Percentiles rank a stretch among this genome's conserved stretches.
These are phyloP conservation scores for Fomitiporia mediterranea DNA, from an alignment of 1,284 basidiomycete species.

Conservation along the genomic window DNA sequence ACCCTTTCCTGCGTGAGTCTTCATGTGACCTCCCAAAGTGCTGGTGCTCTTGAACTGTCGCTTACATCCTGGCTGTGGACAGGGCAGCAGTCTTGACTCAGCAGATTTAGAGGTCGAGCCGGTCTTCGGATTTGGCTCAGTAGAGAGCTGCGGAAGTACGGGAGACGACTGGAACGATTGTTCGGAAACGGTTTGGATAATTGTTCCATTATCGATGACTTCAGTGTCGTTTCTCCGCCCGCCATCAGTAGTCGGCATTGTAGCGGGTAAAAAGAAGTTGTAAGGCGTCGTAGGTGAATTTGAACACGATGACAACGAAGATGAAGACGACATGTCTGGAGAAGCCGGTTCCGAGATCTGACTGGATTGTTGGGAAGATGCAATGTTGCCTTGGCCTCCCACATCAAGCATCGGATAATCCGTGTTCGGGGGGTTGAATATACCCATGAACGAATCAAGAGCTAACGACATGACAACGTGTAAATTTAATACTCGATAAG, in stretches of 20 bases:
- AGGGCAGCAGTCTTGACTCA: constrained; percentile 18
- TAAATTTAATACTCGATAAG: background rate
- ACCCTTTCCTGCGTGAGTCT: constrained; percentile 20
- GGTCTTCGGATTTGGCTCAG: background rate
- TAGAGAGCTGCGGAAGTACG: background rate
- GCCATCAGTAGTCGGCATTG: constrained; percentile 4
- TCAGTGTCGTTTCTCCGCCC: background rate
- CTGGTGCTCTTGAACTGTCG: constrained; percentile 21
- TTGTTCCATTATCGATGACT: background rate
- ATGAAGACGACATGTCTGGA: constrained; percentile 17
- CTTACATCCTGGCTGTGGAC: constrained; percentile 18
- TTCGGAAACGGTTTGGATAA: background rate
- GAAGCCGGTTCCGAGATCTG: constrained; percentile 15
- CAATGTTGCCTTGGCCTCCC: background rate
- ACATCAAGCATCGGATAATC: constrained; percentile 14
- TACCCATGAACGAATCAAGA: constrained; percentile 14
- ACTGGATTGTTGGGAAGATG: constrained; percentile 2
- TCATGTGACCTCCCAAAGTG: constrained; percentile 19
- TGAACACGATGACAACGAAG: constrained; percentile 10
- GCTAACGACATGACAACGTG: constrained; percentile 2
- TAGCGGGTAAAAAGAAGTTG: constrained; percentile 8
- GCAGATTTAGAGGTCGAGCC: background rate
- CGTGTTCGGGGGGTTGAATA: constrained; percentile 4
- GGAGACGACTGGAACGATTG: constrained; percentile 5
- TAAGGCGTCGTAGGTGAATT: constrained; percentile 18